Evolutionary conservation across 2,329 filamentous ascomycete species (phyloP).

Genomic region (Phoma sp.): DNA sequence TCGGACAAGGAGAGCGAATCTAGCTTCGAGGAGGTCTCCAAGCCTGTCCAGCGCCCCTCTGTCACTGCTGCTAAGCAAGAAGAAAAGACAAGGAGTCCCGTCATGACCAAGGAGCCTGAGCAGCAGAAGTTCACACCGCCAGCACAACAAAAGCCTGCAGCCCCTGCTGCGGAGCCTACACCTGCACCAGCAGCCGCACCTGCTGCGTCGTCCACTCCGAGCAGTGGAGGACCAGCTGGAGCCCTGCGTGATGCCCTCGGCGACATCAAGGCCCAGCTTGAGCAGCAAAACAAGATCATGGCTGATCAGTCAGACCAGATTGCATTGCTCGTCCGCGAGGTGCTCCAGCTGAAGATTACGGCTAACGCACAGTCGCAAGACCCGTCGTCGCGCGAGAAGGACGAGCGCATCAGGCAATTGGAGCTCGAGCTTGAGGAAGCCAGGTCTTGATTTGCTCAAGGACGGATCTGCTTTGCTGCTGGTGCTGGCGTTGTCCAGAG

Average conservation of each 20-base stretch:
- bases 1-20: conserved; percentile 69
- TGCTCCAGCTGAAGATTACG: conserved; percentile 72
- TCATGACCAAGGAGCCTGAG: conserved; percentile 50
- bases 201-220: conserved; percentile 45
- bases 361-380: conserved; percentile 54
- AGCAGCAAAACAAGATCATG: conserved; percentile 79
- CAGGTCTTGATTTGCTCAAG: conserved; percentile 37
- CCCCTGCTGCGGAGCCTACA: conserved; percentile 46
- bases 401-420: conserved; percentile 49
- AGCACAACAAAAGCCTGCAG: conserved; percentile 43
- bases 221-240: conserved; percentile 55
- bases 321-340: conserved; percentile 67
- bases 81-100: conserved; percentile 47
- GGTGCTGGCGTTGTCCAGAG: not conserved
- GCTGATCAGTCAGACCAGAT: conserved; percentile 79
- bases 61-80: conserved; percentile 46
- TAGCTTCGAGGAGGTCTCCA: conserved; percentile 85
- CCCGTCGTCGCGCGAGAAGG: conserved; percentile 45
- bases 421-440: conserved; percentile 51
- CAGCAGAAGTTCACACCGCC: conserved; percentile 52
- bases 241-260: conserved; percentile 70
- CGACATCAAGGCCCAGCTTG: conserved; percentile 78
- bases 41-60: conserved; percentile 69
- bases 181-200: conserved; percentile 45
- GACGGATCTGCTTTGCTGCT: not conserved